These are phyloP conservation scores for Lycium ferocissimum DNA, from an alignment of 257 asterid genomes.

Conservation along the genomic window DNA sequence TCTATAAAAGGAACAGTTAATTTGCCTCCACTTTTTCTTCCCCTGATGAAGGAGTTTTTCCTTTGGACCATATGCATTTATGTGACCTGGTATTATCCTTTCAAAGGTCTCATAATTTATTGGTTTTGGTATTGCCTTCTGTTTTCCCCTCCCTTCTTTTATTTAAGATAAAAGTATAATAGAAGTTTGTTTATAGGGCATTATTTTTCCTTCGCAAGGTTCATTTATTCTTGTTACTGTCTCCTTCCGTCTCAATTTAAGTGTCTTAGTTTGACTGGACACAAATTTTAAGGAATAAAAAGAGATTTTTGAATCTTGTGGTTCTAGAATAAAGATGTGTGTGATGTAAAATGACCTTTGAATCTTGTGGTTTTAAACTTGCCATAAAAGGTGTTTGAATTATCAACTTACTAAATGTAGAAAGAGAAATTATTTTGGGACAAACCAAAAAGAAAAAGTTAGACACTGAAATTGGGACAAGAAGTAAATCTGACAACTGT, in stretches of 20 bases:
- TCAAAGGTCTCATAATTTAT: not conserved
- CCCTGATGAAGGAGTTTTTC: slow-evolving; percentile 92
- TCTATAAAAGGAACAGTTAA: not conserved
- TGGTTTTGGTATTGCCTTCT: not conserved
- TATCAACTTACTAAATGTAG: no score
- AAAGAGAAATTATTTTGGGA: no score
- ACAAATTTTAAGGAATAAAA: no score
- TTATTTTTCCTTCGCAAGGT: not conserved
- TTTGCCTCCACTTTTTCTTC: slow-evolving; percentile 25
- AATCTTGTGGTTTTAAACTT: no score
- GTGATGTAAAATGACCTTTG: no score
- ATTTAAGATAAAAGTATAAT: not conserved
- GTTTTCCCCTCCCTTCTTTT: not conserved
- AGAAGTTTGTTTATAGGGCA: not conserved
- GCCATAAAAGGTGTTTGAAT: no score
- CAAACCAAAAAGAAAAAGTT: no score
- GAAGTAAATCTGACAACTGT: slow-evolving; percentile 65
- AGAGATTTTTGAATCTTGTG: no score
- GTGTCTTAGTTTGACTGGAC: no score
- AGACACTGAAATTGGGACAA: no score
- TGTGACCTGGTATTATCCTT: slow-evolving; percentile 70
- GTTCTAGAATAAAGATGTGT: no score
- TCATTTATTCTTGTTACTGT: not conserved
- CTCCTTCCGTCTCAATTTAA: not conserved
- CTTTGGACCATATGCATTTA: slow-evolving; percentile 88